Conservation (phyloP, 306 rosid species). For the Prunus davidiana region DNA sequence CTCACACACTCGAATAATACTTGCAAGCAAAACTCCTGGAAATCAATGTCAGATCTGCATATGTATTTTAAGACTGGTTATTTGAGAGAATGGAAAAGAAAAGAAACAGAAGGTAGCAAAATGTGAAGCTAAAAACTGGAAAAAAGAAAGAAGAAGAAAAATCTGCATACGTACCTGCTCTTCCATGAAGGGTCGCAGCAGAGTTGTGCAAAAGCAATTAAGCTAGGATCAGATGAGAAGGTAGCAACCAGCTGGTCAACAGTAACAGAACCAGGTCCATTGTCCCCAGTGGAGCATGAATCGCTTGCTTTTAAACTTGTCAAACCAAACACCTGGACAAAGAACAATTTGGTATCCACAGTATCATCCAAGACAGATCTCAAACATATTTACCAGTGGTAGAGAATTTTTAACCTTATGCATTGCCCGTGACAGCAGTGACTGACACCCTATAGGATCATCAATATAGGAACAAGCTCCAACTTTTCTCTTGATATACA, state of each 20-base stretch:
- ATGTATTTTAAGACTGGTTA: conserved; percentile 6
- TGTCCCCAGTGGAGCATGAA: conserved; percentile 26
- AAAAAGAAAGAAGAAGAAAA: neutral
- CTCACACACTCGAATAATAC: conserved; percentile 95
- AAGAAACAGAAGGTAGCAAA: neutral
- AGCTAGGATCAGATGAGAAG: conserved; percentile 97
- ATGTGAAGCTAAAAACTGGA: neutral
- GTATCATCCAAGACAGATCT: neutral
- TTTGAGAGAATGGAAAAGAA: conserved; percentile 4
- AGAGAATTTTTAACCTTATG: conserved; percentile 64
- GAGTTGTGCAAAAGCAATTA: conserved; percentile 93
- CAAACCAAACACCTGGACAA: conserved; percentile 80
- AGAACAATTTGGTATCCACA: conserved; percentile 25
- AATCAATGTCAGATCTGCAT: conserved; percentile 82
- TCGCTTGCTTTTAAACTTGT: conserved; percentile 54
- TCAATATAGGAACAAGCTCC: conserved; percentile 99
- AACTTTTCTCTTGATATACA: conserved; percentile 88
- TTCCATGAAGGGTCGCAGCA: conserved; percentile 89
- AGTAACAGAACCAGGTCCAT: conserved; percentile 66
- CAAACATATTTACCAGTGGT: neutral
- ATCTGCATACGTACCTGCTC: conserved; percentile 49
- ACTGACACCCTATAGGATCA: conserved; percentile 96
- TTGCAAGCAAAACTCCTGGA: conserved; percentile 99
- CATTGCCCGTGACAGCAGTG: conserved; percentile 89
- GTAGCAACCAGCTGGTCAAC: conserved; percentile 91